Base-by-base conservation (phyloP, 164 flowering plant species). In the Cinnamomum micranthum region DNA sequence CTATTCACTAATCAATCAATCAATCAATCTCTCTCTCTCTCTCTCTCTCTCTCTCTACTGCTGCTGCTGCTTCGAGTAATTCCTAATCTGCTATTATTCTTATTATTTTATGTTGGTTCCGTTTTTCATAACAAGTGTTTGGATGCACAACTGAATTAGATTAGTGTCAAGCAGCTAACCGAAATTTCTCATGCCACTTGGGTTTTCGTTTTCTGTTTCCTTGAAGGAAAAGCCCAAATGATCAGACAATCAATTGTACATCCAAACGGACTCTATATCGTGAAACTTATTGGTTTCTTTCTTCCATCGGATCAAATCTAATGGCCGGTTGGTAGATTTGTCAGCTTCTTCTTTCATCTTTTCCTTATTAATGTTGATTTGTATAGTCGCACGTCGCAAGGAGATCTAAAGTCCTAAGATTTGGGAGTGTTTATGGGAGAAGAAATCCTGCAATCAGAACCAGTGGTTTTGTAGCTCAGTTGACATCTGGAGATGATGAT, bases 401-500 rank as follows among this genome's bases (percentile, higher is more conserved):
- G n/a, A 55, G 17, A 15, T 19, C 60, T 55, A 55, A 55, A 55
- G 19, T 20, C 60, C n/a, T 55, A 20, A 55, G 13, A 55, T 15
- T 55, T 55, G 60, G 60, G 60, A 17, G n/a, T 6, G 60, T 15
- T 14, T 14, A 14, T 55, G 60, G 60, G n/a, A 55, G 60, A 24
- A 58, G 24, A 65, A 74, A 65, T 24, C 25, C 33, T 52, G 41
- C 59, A 17, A 28, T 31, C n/a, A 35, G 76, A 76, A 72, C 71
- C 41, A 75, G 60, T 69, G 22, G 20, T 47, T 74, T 75, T 74
- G 64, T 68, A 19, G 28, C 63, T 25, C 73, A 33, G 50, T 79
- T 88, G 0, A 81, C 74, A 74, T 78, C 88, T 25, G 78, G 80
- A 47, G 84, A 81, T 69, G 77, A 74, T 41, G 84, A 80, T 71